Conservation (phyloP, 139 green algal genomes). For the Asterochloris erici region DNA sequence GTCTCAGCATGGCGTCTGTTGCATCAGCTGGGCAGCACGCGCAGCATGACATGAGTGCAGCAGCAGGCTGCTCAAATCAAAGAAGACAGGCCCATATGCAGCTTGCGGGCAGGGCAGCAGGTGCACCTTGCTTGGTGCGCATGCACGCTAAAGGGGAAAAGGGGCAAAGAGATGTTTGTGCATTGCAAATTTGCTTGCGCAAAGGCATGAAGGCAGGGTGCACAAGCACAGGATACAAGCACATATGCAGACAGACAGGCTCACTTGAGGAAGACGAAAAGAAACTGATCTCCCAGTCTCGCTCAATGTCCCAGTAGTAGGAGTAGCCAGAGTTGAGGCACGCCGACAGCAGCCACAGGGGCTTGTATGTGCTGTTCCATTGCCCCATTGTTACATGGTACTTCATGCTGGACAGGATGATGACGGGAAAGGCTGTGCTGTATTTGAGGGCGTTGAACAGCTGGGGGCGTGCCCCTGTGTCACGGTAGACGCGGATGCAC, state of each 20-base stretch:
- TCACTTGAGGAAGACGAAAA: slow-evolving; percentile 31
- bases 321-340: slow-evolving; percentile 86
- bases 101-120: not conserved
- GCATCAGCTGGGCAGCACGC: not conserved
- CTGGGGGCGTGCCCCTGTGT: slow-evolving; percentile 51
- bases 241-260: not conserved
- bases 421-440: slow-evolving; percentile 88
- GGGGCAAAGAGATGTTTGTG: not conserved
- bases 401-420: slow-evolving; percentile 76
- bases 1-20: too few relatives aligned
- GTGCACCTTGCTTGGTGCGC: not conserved
- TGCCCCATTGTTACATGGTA: slow-evolving; percentile 53
- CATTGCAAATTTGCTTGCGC: not conserved
- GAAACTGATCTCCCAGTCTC: slow-evolving; percentile 92
- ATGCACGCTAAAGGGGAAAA: not conserved
- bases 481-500: slow-evolving; percentile 78
- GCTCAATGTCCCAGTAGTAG: slow-evolving; percentile 95
- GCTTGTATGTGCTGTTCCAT: slow-evolving; percentile 43
- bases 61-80: not conserved
- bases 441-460: slow-evolving; percentile 95
- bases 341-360: slow-evolving; percentile 71
- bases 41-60: not conserved
- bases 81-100: too few relatives aligned
- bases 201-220: not conserved
- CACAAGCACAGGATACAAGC: too few relatives aligned